phyloP scores from a whole-genome alignment of 805 yeast species.

The Yamadazyma akitaensis region DNA sequence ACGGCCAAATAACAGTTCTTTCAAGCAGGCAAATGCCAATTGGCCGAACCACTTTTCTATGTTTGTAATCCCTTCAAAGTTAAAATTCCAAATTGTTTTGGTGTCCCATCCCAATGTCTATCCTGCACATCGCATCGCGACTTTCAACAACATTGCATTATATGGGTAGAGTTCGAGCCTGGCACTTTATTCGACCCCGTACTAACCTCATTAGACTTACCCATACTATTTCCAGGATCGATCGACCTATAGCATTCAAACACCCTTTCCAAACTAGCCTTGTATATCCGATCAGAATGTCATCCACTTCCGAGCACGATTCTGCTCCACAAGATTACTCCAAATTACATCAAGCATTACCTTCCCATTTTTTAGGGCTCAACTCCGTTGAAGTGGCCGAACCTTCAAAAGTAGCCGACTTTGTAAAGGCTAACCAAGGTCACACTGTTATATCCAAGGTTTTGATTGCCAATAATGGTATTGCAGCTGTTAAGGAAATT shows the following conservation, averaged over 20 bases:
- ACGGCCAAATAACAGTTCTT: neutral
- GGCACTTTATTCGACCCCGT: neutral
- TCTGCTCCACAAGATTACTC: slow-evolving; percentile 7
- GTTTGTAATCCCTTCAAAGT: neutral
- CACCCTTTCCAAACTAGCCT: neutral
- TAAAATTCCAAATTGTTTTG: no score
- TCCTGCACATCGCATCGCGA: neutral
- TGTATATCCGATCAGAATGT: slow-evolving; percentile 3
- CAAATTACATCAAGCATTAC: slow-evolving; percentile 39
- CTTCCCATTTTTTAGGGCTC: slow-evolving; percentile 77
- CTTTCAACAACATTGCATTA: neutral
- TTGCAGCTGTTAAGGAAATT: slow-evolving; percentile 98
- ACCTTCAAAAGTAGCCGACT: slow-evolving; percentile 75
- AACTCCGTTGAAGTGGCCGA: slow-evolving; percentile 76
- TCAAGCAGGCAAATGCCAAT: no score
- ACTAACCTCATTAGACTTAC: slow-evolving; percentile 2
- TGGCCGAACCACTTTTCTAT: no score
- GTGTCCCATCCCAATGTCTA: neutral
- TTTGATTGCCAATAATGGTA: slow-evolving; percentile 96
- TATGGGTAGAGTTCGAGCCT: neutral
- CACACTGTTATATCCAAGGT: slow-evolving; percentile 90
- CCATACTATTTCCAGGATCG: neutral
- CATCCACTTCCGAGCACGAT: neutral
- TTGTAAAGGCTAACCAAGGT: slow-evolving; percentile 82
- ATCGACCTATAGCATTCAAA: neutral